Evolutionary conservation across 2,329 filamentous ascomycete species (phyloP).

Genomic region (Diaporthe sp.): DNA sequence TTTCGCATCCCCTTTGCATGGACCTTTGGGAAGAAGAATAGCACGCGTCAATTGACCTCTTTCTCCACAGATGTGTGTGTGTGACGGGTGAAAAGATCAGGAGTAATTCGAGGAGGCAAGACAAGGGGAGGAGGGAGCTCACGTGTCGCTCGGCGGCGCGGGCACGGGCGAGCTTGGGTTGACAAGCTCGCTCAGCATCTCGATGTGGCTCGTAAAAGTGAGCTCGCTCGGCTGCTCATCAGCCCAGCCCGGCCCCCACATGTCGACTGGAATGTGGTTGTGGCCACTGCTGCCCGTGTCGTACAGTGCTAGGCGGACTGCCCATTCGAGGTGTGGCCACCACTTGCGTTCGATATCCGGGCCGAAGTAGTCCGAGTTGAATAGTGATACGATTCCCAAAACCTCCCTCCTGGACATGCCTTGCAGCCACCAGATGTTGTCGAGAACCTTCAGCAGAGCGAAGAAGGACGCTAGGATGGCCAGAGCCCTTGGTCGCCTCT

Average conservation of each 20-base stretch:
- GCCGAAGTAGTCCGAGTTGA: slow-evolving; percentile 65
- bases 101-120: background rate
- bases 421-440: slow-evolving; percentile 77
- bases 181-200: slow-evolving; percentile 58
- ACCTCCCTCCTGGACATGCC: slow-evolving; percentile 76
- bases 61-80: background rate
- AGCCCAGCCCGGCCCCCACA: slow-evolving; percentile 68
- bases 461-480: slow-evolving; percentile 76
- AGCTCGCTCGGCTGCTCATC: slow-evolving; percentile 48
- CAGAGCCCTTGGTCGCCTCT: slow-evolving; percentile 71
- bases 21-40: slow-evolving; percentile 30
- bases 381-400: slow-evolving; percentile 71
- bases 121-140: slow-evolving; percentile 29
- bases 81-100: background rate
- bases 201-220: slow-evolving; percentile 58
- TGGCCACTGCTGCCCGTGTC: slow-evolving; percentile 61
- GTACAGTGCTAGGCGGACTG: slow-evolving; percentile 69
- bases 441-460: slow-evolving; percentile 72
- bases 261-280: slow-evolving; percentile 64
- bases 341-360: slow-evolving; percentile 58
- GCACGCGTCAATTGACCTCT: slow-evolving; percentile 32
- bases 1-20: slow-evolving; percentile 12
- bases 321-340: slow-evolving; percentile 74
- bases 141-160: slow-evolving; percentile 33
- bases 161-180: slow-evolving; percentile 31